Evolutionary conservation across 805 yeast species (phyloP).

Genomic region (Candida suzukii): DNA sequence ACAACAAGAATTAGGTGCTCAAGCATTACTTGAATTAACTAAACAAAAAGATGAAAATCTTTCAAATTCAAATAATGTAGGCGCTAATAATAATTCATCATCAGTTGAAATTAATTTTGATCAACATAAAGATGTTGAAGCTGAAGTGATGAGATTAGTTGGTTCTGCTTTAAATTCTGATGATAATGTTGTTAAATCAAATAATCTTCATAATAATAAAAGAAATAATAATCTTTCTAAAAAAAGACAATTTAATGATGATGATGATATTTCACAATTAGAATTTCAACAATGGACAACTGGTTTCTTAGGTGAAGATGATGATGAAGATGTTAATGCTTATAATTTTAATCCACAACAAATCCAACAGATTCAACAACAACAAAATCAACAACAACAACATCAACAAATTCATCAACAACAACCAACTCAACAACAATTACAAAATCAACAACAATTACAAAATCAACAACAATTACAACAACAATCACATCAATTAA

Average conservation of each 20-base stretch:
- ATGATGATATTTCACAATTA: slow-evolving; percentile 35
- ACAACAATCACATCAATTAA: background rate
- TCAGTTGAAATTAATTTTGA: background rate
- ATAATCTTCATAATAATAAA: background rate
- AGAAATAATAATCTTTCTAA: background rate
- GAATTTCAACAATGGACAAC: slow-evolving; percentile 52
- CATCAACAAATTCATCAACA: background rate
- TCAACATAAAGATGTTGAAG: slow-evolving; percentile 53
- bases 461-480: background rate
- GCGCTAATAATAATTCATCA: background rate
- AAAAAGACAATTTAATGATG: slow-evolving; percentile 27
- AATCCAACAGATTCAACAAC: background rate
- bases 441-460: background rate
- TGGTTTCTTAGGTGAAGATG: slow-evolving; percentile 38
- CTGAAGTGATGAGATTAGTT: slow-evolving; percentile 69
- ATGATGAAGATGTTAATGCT: slow-evolving; percentile 11
- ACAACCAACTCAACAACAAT: background rate
- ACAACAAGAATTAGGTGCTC: slow-evolving; percentile 22
- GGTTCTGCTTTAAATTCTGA: slow-evolving; percentile 48
- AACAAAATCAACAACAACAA: background rate
- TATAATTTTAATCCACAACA: background rate
- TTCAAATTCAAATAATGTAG: slow-evolving; percentile 1
- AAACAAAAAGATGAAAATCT: slow-evolving; percentile 14
- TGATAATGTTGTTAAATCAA: slow-evolving; percentile 3
- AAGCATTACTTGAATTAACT: slow-evolving; percentile 19